A percentile compares a stretch with the other conserved stretches of the same genome.
phyloP scores from a whole-genome alignment of 2,329 filamentous ascomycete genomes.

The Trichophyton benhamiae region DNA sequence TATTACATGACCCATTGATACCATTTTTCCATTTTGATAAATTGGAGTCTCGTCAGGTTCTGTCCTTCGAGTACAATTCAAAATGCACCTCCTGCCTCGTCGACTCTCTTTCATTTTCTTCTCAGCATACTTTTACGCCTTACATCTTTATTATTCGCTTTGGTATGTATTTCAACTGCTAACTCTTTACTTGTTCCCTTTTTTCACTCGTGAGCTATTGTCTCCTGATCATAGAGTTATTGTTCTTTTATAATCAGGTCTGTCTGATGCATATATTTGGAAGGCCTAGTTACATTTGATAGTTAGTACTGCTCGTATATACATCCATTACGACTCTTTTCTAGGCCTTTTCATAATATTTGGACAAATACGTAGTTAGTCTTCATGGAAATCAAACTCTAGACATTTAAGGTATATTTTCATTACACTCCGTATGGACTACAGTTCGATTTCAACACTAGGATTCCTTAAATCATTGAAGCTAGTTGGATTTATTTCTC shows the following conservation, averaged over 20 bases:
- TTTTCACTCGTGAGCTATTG: background rate
- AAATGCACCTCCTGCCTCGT: background rate
- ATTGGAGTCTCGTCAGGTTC: background rate
- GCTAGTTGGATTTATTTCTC: too few relatives aligned
- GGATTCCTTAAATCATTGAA: too few relatives aligned
- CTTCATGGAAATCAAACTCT: too few relatives aligned
- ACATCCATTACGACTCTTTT: background rate
- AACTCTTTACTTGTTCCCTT: background rate
- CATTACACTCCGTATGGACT: too few relatives aligned
- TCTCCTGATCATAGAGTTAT: background rate
- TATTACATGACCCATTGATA: constrained; percentile 1
- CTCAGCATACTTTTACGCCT: background rate
- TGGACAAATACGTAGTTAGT: too few relatives aligned
- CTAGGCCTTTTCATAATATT: background rate
- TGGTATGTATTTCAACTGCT: background rate
- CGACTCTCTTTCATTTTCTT: background rate
- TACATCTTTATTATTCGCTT: background rate
- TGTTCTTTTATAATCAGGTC: background rate
- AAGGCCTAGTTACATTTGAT: background rate
- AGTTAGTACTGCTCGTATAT: background rate
- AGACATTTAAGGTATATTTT: too few relatives aligned
- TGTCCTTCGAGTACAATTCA: background rate
- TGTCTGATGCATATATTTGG: background rate
- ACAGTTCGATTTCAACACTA: too few relatives aligned
- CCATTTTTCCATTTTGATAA: background rate